Percentiles rank a stretch among this genome's conserved stretches.
Evolutionary conservation across 1,139 yeast species (phyloP).

Genomic region (Taiozyma sp.): DNA sequence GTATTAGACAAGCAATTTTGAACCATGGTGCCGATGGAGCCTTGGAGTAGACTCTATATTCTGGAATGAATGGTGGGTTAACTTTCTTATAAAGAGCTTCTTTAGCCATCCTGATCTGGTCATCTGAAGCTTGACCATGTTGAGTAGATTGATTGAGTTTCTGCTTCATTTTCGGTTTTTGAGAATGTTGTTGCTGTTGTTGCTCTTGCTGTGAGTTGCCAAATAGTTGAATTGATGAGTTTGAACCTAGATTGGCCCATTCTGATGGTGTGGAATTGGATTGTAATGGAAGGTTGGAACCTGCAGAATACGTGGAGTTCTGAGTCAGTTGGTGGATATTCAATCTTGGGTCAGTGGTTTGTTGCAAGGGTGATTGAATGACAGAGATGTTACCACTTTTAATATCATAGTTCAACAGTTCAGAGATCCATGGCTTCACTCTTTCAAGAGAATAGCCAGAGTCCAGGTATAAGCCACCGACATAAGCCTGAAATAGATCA

Average conservation of each 20-base stretch:
- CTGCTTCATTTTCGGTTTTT: no score
- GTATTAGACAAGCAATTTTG: conserved; percentile 27
- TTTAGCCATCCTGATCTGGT: conserved; percentile 20
- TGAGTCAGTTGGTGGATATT: neutral
- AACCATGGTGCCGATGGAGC: conserved; percentile 29
- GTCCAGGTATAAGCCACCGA: conserved; percentile 78
- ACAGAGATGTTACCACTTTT: neutral
- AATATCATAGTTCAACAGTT: neutral
- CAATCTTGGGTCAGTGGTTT: neutral
- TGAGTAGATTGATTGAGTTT: neutral
- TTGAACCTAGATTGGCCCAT: neutral
- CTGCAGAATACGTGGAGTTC: neutral
- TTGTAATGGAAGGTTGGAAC: neutral
- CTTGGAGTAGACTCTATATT: conserved; percentile 1
- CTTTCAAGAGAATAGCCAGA: neutral
- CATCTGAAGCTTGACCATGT: neutral
- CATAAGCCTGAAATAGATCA: conserved; percentile 85
- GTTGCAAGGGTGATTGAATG: neutral
- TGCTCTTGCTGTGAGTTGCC: neutral
- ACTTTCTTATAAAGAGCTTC: conserved; percentile 5
- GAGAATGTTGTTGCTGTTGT: neutral
- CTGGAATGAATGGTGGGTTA: conserved; percentile 7
- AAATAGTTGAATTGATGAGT: neutral
- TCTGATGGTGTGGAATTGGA: neutral
- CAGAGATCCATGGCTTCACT: neutral